Evolutionary conservation across 306 rosid species (phyloP).

Genomic region (Casuarina cunninghamiana): DNA sequence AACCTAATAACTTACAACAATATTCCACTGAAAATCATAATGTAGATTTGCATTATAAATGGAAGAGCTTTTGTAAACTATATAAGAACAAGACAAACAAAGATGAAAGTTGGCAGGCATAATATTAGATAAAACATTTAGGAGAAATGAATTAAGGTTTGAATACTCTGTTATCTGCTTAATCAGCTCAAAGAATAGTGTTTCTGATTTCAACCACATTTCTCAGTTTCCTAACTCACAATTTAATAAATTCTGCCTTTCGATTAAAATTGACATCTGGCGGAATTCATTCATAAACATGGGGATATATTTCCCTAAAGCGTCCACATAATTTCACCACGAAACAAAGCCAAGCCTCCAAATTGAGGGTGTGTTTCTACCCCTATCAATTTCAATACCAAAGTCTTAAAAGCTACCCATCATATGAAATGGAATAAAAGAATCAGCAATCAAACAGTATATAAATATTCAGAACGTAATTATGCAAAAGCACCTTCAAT

Average conservation of each 20-base stretch:
- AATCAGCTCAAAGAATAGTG: not conserved
- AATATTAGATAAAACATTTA: too few species aligned
- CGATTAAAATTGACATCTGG: not conserved
- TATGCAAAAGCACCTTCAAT: conserved; percentile 59
- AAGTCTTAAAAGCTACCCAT: not conserved
- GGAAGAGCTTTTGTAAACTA: too few species aligned
- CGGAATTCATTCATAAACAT: not conserved
- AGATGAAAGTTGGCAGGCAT: too few species aligned
- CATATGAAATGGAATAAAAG: not conserved
- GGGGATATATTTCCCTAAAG: not conserved
- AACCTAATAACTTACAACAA: too few species aligned
- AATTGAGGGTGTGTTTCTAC: not conserved
- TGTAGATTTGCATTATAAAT: too few species aligned
- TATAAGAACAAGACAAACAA: too few species aligned
- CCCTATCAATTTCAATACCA: not conserved
- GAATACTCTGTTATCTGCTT: too few species aligned
- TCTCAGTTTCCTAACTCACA: not conserved
- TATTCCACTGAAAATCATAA: too few species aligned
- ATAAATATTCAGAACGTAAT: not conserved
- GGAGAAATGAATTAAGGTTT: too few species aligned
- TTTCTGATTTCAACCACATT: not conserved
- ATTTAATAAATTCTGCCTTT: not conserved
- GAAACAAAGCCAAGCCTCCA: not conserved
- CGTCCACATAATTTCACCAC: not conserved
- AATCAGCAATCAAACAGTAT: conserved; percentile 1